Evolutionary conservation across 164 flowering plant genomes (phyloP), one percentile per base, ranked within the genome.

Genomic region (Dillenia suffruticosa): DNA sequence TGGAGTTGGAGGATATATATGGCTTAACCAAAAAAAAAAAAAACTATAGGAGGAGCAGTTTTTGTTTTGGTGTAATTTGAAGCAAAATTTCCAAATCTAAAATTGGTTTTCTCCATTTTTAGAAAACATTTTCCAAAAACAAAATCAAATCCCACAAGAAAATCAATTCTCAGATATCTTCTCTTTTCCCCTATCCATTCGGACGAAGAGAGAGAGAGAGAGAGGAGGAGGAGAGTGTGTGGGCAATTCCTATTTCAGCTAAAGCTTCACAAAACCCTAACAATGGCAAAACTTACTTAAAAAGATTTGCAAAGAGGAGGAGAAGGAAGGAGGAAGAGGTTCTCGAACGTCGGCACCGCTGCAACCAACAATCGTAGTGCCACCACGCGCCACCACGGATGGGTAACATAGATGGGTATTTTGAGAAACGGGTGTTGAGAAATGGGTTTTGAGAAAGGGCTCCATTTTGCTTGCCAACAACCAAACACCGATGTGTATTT

Each of bases 401-500:
- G 52, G 66, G 53, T 16, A 82, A 46, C 84, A 82, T 68, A 9
- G 59, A 2, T 81, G 80, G 17, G 77, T 40, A n/a, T n/a, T n/a
- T n/a, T n/a, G n/a, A n/a, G n/a, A n/a, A n/a, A n/a, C n/a, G n/a
- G n/a, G n/a, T n/a, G n/a, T n/a, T n/a, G n/a, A n/a, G n/a, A n/a
- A n/a, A n/a, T n/a, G n/a, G 9, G 82, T 75, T 14, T 65, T 69
- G 7, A 93, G 96, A 55, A 97, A 97, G 3, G 97, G 98, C 16
- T 96, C 98, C 17, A 74, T 93, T 88, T 84, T 94, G 0, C 74
- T 93, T 11, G 90, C 87, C 12, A 84, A 94, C 19, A 69, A 61
- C 63, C n/a, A n/a, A n/a, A n/a, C n/a, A n/a, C n/a, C n/a, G n/a
- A n/a, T n/a, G n/a, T n/a, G n/a, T n/a, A n/a, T n/a, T n/a, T n/a